Conservation (phyloP, 2,329 filamentous ascomycete genomes). For the Paecilomyces sp. region DNA sequence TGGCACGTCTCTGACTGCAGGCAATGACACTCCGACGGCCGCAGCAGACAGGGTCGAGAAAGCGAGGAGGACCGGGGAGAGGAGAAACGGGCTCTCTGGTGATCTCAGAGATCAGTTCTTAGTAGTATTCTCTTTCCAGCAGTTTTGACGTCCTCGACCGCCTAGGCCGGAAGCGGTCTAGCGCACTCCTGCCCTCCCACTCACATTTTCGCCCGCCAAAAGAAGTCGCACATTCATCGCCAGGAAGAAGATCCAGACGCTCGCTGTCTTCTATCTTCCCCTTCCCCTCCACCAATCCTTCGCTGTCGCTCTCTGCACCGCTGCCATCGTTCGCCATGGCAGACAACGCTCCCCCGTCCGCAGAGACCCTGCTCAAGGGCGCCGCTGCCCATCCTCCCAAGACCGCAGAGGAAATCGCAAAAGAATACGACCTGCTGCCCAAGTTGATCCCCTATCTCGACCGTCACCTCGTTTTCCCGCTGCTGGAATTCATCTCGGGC, state of each 20-base stretch:
- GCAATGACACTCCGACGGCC: neutral
- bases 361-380: slow-evolving; percentile 44
- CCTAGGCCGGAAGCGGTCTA: slow-evolving; percentile 22
- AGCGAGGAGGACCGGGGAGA: neutral
- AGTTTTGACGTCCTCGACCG: slow-evolving; percentile 2
- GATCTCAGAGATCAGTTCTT: neutral
- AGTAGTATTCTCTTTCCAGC: neutral
- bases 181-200: slow-evolving; percentile 22
- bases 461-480: slow-evolving; percentile 90
- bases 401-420: slow-evolving; percentile 50
- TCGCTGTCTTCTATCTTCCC: slow-evolving; percentile 8
- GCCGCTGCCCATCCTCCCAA: slow-evolving; percentile 38
- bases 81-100: neutral
- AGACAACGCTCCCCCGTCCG: slow-evolving; percentile 42
- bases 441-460: slow-evolving; percentile 89
- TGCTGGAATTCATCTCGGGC: slow-evolving; percentile 83
- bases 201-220: slow-evolving; percentile 25
- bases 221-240: slow-evolving; percentile 17
- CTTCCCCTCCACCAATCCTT: slow-evolving; percentile 9
- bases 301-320: slow-evolving; percentile 1
- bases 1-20: neutral
- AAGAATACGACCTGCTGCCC: slow-evolving; percentile 73
- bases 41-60: neutral
- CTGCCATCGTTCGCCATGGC: slow-evolving; percentile 39
- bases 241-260: slow-evolving; percentile 6